These are phyloP conservation scores for Podochytrium sp. DNA, from an alignment of 192 early-diverging fungal genomes.

Conservation along the genomic window DNA sequence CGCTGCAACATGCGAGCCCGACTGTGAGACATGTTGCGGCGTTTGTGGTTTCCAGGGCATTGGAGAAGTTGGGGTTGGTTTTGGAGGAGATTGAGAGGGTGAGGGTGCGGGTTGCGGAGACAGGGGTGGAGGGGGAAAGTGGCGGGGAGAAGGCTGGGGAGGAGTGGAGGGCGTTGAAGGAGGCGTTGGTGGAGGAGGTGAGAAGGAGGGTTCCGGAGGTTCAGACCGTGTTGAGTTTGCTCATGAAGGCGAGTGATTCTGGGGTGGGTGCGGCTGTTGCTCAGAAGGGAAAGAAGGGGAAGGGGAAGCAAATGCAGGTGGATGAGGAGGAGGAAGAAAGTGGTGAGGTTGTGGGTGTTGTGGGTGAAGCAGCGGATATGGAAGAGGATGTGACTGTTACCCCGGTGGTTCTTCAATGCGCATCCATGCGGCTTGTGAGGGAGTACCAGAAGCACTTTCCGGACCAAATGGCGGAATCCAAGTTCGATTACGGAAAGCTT, in stretches of 20 bases:
- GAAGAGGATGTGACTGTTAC: constrained; percentile 49
- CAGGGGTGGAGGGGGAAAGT: neutral
- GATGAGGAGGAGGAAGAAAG: neutral
- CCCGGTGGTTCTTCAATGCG: constrained; percentile 54
- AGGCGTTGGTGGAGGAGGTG: constrained; percentile 54
- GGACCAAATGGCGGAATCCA: constrained; percentile 64
- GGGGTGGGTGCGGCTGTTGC: neutral
- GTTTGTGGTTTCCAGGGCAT: constrained; percentile 56
- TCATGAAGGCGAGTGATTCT: constrained; percentile 33
- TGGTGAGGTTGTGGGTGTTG: neutral
- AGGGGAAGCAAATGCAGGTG: neutral
- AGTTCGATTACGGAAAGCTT: constrained; percentile 76
- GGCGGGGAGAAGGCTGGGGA: neutral
- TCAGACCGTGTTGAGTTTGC: constrained; percentile 61
- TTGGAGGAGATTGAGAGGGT: constrained; percentile 15
- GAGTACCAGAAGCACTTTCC: constrained; percentile 73
- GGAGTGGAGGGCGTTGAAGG: constrained; percentile 25
- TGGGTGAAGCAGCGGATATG: constrained; percentile 28
- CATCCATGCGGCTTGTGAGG: constrained; percentile 61
- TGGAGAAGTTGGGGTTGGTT: constrained; percentile 58
- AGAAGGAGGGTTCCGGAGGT: constrained; percentile 72
- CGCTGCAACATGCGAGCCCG: constrained; percentile 64
- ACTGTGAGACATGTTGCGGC: constrained; percentile 69
- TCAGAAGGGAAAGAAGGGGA: constrained; percentile 22
- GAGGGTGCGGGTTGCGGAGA: neutral